A percentile compares a stretch with the other conserved stretches of the same genome.
Conservation (phyloP, 2,329 filamentous ascomycete genomes). For the Boeremia lycopersici region DNA sequence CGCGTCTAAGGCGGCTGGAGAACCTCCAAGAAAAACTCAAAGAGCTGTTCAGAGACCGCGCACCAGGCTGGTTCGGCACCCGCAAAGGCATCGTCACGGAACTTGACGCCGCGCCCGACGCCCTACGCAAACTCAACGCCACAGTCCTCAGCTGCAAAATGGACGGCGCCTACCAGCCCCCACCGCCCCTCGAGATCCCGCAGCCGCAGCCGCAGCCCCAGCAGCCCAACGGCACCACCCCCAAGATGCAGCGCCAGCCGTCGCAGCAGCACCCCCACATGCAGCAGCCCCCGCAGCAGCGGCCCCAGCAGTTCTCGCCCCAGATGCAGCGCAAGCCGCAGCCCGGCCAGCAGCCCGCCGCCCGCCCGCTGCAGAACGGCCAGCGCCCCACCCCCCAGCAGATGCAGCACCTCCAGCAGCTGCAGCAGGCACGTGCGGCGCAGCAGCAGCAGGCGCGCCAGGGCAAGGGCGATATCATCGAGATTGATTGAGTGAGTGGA, state of each 20-base stretch:
- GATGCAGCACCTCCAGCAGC: slow-evolving; percentile 13
- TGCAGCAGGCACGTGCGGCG: slow-evolving; percentile 15
- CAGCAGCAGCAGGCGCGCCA: slow-evolving; percentile 7
- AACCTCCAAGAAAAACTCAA: slow-evolving; percentile 41
- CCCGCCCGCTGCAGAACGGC: slow-evolving; percentile 4
- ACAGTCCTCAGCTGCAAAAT: slow-evolving; percentile 44
- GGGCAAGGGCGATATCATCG: slow-evolving; percentile 25
- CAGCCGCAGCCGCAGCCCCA: slow-evolving; percentile 7
- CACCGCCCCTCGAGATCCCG: slow-evolving; percentile 21
- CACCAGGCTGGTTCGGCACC: slow-evolving; percentile 47
- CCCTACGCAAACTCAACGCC: slow-evolving; percentile 47
- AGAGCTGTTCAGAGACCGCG: slow-evolving; percentile 38
- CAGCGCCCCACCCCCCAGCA: background rate
- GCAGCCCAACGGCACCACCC: slow-evolving; percentile 6
- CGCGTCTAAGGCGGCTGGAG: slow-evolving; percentile 38
- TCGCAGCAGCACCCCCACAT: slow-evolving; percentile 15
- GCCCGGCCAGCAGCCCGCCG: slow-evolving; percentile 2
- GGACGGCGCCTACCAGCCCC: slow-evolving; percentile 33
- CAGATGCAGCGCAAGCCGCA: slow-evolving; percentile 14
- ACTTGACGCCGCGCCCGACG: slow-evolving; percentile 42
- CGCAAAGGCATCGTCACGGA: slow-evolving; percentile 47
- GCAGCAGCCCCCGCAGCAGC: slow-evolving; percentile 13
- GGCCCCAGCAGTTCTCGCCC: slow-evolving; percentile 22
- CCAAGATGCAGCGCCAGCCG: slow-evolving; percentile 16
- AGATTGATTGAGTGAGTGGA: slow-evolving; percentile 25